A percentile compares a stretch with the other conserved stretches of the same genome.
Evolutionary conservation across 2,329 filamentous ascomycete species (phyloP).

Genomic region (Tolypocladium ovalisporum): DNA sequence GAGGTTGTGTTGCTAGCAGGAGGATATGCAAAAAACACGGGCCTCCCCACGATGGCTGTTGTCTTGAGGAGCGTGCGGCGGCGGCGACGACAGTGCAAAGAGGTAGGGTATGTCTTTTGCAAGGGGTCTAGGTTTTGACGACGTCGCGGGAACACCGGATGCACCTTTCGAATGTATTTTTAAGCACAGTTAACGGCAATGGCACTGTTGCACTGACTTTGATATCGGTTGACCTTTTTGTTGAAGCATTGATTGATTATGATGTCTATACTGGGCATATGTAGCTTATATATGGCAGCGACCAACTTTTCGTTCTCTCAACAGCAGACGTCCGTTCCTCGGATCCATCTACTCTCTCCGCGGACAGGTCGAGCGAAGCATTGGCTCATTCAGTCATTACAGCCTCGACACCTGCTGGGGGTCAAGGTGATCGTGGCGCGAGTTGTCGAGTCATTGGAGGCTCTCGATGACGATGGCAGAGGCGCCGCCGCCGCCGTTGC

Average conservation of each 20-base stretch:
- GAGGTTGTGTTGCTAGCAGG: neutral
- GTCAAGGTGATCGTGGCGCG: constrained; percentile 17
- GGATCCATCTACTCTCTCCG: neutral
- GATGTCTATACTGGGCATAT: neutral
- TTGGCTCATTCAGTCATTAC: constrained; percentile 4
- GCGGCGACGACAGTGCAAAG: neutral
- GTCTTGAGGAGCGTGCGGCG: neutral
- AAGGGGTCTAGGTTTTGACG: neutral
- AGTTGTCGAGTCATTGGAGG: constrained; percentile 39
- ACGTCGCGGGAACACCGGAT: neutral
- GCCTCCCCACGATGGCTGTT: neutral
- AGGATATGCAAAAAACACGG: neutral
- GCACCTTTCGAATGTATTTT: neutral
- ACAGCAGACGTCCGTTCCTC: neutral
- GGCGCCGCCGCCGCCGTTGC: constrained; percentile 94
- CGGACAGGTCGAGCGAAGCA: neutral
- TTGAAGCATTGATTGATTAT: neutral
- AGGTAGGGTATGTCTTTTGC: neutral
- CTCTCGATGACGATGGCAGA: constrained; percentile 86
- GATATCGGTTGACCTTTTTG: neutral
- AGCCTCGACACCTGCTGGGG: constrained; percentile 3
- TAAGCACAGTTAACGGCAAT: neutral
- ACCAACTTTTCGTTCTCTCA: neutral
- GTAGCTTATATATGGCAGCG: neutral
- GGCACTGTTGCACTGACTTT: neutral